Evolutionary conservation across 2,329 filamentous ascomycete genomes (phyloP), one percentile per base, ranked within the genome.

Genomic region (Trichoderma koningii): DNA sequence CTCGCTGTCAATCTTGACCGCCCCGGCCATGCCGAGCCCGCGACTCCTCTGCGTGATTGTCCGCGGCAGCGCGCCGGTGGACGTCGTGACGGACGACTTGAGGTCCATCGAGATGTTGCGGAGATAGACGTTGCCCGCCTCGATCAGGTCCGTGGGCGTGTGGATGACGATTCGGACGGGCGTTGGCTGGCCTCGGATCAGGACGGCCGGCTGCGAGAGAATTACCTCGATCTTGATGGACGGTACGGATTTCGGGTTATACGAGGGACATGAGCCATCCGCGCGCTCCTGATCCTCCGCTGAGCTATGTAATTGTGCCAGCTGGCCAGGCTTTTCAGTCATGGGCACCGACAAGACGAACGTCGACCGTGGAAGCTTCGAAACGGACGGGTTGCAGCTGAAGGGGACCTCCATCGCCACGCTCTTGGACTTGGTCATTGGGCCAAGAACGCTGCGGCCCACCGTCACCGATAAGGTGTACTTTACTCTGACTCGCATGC

Each of bases 1-100:
- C 51, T 63, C 60, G 23, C 42, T 63, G 14, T 55, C 51, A 48
- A 63, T 48, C 30, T 48, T 55, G 10, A 63, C 51, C 1, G 51
- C 60, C 9, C 60, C 60, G 15, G 50, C 50, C 60, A 63, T 63
- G 60, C 51, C 55, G 51, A 51, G 47, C 10, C 60, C 60, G 30
- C 55, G 60, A 7, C n/a, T 10, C 34, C n/a, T 63, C 19, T 63
- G 51, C 2, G 60, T 55, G 19, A 55, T n/a, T 17, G 41, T 63
- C 3, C 41, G 26, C 17, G 60, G 42, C 10, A 55, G 5, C 42
- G 53, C 28, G 3, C 51, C 60, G 3, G 30, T 23, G 4, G 34
- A 38, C 4, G 51, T 51, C 7, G 51, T 63, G 17, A 55, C 28
- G 1, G 42, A 41, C 2, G 60, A 47, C 21, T 48, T 55, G 4